A percentile compares a stretch with the other conserved stretches of the same genome.
Evolutionary conservation across 2,329 filamentous ascomycete genomes (phyloP).

Genomic region (Calonectria pseudoreteaudii): DNA sequence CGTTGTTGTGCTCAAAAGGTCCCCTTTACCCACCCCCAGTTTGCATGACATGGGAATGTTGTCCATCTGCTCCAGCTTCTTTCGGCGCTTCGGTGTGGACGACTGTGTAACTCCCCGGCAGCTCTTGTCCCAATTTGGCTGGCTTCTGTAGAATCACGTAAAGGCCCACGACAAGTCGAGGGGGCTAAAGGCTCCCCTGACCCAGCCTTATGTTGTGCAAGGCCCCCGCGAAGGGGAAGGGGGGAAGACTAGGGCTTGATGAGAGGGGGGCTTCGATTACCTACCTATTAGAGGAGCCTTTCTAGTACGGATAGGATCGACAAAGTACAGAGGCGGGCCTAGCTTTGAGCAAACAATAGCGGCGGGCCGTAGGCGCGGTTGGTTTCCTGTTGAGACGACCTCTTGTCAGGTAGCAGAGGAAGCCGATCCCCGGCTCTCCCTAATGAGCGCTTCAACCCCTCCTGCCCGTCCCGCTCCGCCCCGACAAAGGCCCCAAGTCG

Average conservation of each 20-base stretch:
- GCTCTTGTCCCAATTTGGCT: constrained; percentile 31
- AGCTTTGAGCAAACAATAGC: constrained; percentile 2
- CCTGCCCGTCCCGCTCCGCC: constrained; percentile 4
- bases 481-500: not conserved
- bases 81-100: constrained; percentile 25
- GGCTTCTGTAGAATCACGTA: constrained; percentile 22
- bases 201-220: constrained; percentile 35
- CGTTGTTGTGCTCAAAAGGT: constrained; percentile 1
- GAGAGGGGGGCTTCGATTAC: not conserved
- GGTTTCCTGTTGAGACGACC: not conserved
- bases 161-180: constrained; percentile 12
- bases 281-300: constrained; percentile 3
- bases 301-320: constrained; percentile 5
- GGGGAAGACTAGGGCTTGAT: not conserved
- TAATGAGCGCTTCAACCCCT: constrained; percentile 8
- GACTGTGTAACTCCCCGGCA: not conserved
- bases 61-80: constrained; percentile 13
- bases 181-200: not conserved
- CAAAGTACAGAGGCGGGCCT: not conserved
- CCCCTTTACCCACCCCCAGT: not conserved
- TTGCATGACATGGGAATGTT: constrained; percentile 29
- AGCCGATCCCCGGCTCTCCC: constrained; percentile 3
- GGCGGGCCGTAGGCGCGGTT: not conserved
- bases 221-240: not conserved
- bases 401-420: not conserved